Evolutionary conservation across 2,329 filamentous ascomycete genomes (phyloP).

Genomic region (Bipolaris oryzae): DNA sequence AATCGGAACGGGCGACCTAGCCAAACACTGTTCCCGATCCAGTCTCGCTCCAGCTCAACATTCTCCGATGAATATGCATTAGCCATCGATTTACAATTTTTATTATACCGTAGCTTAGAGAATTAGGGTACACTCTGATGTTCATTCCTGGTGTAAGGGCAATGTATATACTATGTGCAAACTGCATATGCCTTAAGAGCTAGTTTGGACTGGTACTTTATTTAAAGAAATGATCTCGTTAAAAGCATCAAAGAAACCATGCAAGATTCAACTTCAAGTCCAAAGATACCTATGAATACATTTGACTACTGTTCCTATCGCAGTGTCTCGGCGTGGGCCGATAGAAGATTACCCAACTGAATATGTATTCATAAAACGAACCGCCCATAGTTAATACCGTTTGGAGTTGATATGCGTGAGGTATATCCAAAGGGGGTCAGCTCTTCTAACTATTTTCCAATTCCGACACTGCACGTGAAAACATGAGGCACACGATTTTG

Average conservation of each 20-base stretch:
- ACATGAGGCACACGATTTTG: not conserved
- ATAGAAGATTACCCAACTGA: not conserved
- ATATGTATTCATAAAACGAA: not conserved
- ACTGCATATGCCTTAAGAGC: not conserved
- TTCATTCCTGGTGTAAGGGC: not conserved
- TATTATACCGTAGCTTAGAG: not conserved
- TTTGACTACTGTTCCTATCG: no score
- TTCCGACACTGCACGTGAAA: not conserved
- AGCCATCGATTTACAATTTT: not conserved
- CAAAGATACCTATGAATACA: no score
- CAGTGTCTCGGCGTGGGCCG: not conserved
- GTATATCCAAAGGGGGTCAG: no score
- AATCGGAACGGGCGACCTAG: constrained; percentile 19
- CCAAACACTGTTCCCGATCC: not conserved
- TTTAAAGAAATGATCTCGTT: not conserved
- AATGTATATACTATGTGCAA: not conserved
- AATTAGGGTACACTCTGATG: no score
- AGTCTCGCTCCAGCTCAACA: not conserved
- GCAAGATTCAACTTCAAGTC: no score
- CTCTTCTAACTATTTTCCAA: not conserved
- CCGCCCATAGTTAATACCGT: not conserved
- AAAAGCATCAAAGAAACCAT: no score
- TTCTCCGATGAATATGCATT: not conserved
- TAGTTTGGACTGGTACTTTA: not conserved
- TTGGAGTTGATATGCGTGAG: not conserved